phyloP scores from a whole-genome alignment of 2,329 filamentous ascomycete species.

The Claviceps fusiformis region DNA sequence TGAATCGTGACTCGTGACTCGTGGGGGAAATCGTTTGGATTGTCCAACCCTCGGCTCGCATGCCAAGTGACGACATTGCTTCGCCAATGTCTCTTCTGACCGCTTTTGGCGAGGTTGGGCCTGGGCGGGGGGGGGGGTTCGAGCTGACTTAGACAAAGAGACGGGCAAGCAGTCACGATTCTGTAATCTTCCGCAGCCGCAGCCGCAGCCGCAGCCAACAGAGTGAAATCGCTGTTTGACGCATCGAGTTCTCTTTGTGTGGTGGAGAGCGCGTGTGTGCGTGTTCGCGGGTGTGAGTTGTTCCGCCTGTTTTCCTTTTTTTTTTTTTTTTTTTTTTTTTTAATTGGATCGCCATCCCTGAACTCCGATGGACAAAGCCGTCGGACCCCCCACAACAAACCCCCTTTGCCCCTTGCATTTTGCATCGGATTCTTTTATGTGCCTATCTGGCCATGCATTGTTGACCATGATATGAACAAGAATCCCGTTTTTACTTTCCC shows the following conservation, averaged over 20 bases:
- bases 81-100: not conserved
- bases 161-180: not conserved
- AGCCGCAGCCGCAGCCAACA: too few species aligned
- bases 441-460: not conserved
- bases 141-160: not conserved
- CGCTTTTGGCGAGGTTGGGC: not conserved
- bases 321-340: not conserved
- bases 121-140: too few species aligned
- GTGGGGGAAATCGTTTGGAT: not conserved
- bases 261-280: not conserved
- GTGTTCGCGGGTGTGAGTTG: not conserved
- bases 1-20: too few species aligned
- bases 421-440: not conserved
- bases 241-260: not conserved
- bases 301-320: not conserved
- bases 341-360: not conserved
- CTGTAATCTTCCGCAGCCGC: not conserved
- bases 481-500: not conserved
- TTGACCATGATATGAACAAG: not conserved
- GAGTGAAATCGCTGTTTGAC: too few species aligned
- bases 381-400: not conserved
- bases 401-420: not conserved
- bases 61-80: conserved; percentile 1
- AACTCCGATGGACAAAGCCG: not conserved
- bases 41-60: not conserved